Evolutionary conservation across 2,329 filamentous ascomycete species (phyloP), one percentile per base, ranked within the genome.

Genomic region (Colletotrichum lindemuthianum): DNA sequence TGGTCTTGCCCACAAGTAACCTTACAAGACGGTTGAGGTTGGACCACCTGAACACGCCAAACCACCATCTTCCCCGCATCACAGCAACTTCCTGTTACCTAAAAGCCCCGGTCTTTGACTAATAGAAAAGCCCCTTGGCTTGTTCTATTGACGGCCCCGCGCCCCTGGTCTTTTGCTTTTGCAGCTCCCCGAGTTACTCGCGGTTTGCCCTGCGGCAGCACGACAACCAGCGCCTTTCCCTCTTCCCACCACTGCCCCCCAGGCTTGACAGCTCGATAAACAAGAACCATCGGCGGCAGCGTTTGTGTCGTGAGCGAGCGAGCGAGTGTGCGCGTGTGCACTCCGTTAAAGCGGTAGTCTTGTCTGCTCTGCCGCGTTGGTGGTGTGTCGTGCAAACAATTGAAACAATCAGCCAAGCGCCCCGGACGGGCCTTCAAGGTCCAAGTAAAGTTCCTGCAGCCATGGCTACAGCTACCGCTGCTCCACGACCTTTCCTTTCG

Each of bases 21-120:
- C 34, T 65, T 63, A 66, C 69, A 59, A 49, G 61, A 63, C 51
- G 59, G 51, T 65, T 63, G 63, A 65, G 63, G 63, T 61, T 57
- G 58, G 63, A 57, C 58, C 63, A 65, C 63, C 58, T 63, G 58
- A 53, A 65, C 58, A 63, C 57, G 57, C 57, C 61, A 68, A 66
- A 66, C 57, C 63, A 69, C 66, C 71, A 69, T 48, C 70, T 80
- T 78, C 78, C 78, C 78, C 78, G 77, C 78, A 79, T 77, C 73
- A 68, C 74, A 70, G 74, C 73, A 75, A 66, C 70, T 72, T 76
- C 69, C 69, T 77, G 72, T 83, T 82, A 82, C 80, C 79, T 82
- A 82, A 82, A 73, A 78, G 68, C 65, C 69, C 69, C 71, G 66
- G 69, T 66, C 66, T 69, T 79, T 82, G 80, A 82, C 80, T 82